Evolutionary conservation across 768 basidiomycete species (phyloP), one percentile per base, ranked within the genome.

Genomic region (Gloeophyllum trabeum): DNA sequence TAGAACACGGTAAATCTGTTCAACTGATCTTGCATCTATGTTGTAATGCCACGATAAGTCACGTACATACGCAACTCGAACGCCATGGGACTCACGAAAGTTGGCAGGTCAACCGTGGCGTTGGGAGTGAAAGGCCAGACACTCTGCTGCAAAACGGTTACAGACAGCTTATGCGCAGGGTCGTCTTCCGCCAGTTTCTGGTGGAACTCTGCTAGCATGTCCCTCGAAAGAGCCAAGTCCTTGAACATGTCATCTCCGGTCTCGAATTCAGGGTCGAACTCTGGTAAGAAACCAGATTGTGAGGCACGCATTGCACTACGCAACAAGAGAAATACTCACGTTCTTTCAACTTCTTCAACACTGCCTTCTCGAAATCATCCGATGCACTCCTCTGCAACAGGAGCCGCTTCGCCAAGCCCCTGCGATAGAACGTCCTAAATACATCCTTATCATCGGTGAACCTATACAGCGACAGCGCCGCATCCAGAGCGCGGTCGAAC

Each of bases 201-300:
- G 44, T 79, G 71, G 59, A 78, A 87, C 46, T 82, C 81, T 0
- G 59, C 55, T 70, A 89, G 75, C 18, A 76, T 55, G 43, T 93
- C 89, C 40, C 76, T 61, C 1, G 89, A 93, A 14, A 89, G 63
- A 0, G 76, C 74, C 3, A 94, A 64, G 54, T 94, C 92, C 46
- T 80, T 91, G 66, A 97, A 94, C 94, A 98, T 94, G 30, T 89
- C 79, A 51, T 91, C 88, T 39, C 91, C 90, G 64, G 84, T 85
- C 5, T 83, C 86, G 54, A 98, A 98, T 46, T 94, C 92, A 7
- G 92, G 85, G 56, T 98, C 96, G 52, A 93, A 94, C 41, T 83
- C 94, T 94, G 53, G 36, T 42, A 20, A 20, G 4, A 37, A 22
- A 21, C 16, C 12, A 28, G 1, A 10, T 45, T 49, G 42, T 35